Evolutionary conservation across 2,329 filamentous ascomycete species (phyloP).

Genomic region (Epichloe festucae): DNA sequence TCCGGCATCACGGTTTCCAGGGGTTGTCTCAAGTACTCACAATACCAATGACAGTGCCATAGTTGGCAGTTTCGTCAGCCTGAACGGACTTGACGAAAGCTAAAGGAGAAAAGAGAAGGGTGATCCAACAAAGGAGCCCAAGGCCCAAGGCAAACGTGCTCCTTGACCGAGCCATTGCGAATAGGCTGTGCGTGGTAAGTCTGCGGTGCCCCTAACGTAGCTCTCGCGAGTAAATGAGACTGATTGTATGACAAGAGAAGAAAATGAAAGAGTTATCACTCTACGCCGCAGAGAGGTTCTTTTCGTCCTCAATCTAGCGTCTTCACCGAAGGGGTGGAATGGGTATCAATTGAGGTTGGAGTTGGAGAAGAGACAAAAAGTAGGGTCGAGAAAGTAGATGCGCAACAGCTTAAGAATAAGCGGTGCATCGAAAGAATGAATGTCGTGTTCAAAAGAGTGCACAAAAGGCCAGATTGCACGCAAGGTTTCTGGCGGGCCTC

Average conservation of each 20-base stretch:
- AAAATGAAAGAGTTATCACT: slow-evolving; percentile 13
- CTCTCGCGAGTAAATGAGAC: slow-evolving; percentile 7
- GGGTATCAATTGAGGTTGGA: slow-evolving; percentile 15
- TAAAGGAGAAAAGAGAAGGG: slow-evolving; percentile 77
- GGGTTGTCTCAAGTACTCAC: slow-evolving; percentile 31
- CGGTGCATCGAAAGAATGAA: slow-evolving; percentile 21
- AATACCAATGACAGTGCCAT: slow-evolving; percentile 89
- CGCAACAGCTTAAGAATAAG: slow-evolving; percentile 23
- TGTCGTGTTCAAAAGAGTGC: slow-evolving; percentile 29
- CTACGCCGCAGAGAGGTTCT: slow-evolving; percentile 16
- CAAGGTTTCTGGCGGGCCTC: slow-evolving; percentile 8
- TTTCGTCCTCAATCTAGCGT: slow-evolving; percentile 18
- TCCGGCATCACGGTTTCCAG: background rate
- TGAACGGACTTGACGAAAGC: slow-evolving; percentile 69
- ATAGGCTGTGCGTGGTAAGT: slow-evolving; percentile 10
- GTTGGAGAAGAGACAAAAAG: slow-evolving; percentile 13
- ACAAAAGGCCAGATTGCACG: slow-evolving; percentile 39
- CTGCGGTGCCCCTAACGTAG: slow-evolving; percentile 7
- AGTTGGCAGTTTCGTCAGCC: slow-evolving; percentile 61
- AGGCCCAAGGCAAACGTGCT: slow-evolving; percentile 65
- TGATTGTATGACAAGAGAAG: slow-evolving; percentile 11
- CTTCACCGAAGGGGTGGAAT: slow-evolving; percentile 14
- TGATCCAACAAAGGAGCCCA: slow-evolving; percentile 84
- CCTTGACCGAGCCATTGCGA: slow-evolving; percentile 44
- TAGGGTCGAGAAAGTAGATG: slow-evolving; percentile 13